A percentile compares a stretch with the other conserved stretches of the same genome.
Conservation (phyloP, 148 eudicot genomes). For the Rhododendron ovatum region DNA sequence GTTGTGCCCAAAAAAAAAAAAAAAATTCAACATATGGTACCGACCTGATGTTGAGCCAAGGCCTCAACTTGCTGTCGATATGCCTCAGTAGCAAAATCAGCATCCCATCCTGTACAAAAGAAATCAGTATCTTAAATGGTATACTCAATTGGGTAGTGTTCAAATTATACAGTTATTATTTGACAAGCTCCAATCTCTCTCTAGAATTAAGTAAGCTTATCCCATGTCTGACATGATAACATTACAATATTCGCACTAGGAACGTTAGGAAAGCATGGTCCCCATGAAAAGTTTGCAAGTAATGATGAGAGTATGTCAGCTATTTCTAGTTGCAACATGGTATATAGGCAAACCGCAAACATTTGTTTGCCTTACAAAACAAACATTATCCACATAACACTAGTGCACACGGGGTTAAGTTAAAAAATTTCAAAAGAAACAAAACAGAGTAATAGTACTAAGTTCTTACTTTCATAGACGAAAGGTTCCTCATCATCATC, state of each 20-base stretch:
- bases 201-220: neutral
- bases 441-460: neutral
- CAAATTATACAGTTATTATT: neutral
- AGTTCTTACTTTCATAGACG: conserved; percentile 92
- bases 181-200: conserved; percentile 5
- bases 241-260: neutral
- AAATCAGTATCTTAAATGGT: neutral
- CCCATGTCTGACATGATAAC: neutral
- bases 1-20: neutral
- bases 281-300: neutral
- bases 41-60: conserved; percentile 87
- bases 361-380: neutral
- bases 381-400: neutral
- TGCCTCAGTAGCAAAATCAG: conserved; percentile 92
- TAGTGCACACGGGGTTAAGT: neutral
- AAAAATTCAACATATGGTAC: conserved; percentile 5
- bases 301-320: neutral
- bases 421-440: neutral
- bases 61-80: conserved; percentile 92
- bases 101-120: conserved; percentile 75
- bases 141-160: neutral
- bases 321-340: neutral
- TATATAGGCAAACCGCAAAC: neutral
- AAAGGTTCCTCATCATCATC: conserved; percentile 99
- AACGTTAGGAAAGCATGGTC: neutral